Percentiles rank a stretch among this genome's conserved stretches.
These are phyloP conservation scores for Xylogone sp. DNA, from an alignment of 2,329 filamentous ascomycete genomes.

Conservation along the genomic window DNA sequence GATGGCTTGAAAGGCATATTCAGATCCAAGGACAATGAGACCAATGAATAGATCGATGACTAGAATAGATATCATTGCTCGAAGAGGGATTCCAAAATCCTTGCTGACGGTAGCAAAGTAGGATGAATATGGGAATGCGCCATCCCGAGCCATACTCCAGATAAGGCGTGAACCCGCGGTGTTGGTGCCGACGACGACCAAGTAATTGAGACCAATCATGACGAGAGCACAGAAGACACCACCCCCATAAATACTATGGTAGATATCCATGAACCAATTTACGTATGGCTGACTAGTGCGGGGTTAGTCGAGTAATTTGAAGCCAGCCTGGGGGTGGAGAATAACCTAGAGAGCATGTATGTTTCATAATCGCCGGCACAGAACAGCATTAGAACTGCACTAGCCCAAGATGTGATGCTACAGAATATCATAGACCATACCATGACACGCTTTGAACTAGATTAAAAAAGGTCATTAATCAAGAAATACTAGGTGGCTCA, in stretches of 20 bases:
- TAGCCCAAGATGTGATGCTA: too few species aligned
- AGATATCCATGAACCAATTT: constrained; percentile 14
- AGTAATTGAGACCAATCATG: constrained; percentile 13
- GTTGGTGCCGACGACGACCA: constrained; percentile 11
- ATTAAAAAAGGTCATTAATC: too few species aligned
- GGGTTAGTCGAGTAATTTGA: too few species aligned
- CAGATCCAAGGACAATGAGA: constrained; percentile 6
- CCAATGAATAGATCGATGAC: constrained; percentile 7
- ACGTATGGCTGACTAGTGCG: too few species aligned
- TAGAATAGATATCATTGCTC: constrained; percentile 8
- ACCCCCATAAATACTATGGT: constrained; percentile 7
- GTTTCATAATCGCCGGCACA: too few species aligned
- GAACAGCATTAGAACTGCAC: too few species aligned
- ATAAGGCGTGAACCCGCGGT: constrained; percentile 10
- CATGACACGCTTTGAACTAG: constrained; percentile 16
- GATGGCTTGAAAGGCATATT: constrained; percentile 8
- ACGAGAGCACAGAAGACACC: constrained; percentile 12
- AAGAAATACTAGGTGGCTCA: too few species aligned
- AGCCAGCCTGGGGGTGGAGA: too few species aligned
- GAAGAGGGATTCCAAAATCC: constrained; percentile 1
- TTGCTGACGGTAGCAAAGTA: constrained; percentile 4
- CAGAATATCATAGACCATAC: constrained; percentile 9
- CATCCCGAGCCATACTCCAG: constrained; percentile 12
- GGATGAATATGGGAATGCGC: constrained; percentile 8
- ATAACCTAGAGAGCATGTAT: too few species aligned